Evolutionary conservation across 164 flowering plant species (phyloP).

Genomic region (Magnolia officinalis): DNA sequence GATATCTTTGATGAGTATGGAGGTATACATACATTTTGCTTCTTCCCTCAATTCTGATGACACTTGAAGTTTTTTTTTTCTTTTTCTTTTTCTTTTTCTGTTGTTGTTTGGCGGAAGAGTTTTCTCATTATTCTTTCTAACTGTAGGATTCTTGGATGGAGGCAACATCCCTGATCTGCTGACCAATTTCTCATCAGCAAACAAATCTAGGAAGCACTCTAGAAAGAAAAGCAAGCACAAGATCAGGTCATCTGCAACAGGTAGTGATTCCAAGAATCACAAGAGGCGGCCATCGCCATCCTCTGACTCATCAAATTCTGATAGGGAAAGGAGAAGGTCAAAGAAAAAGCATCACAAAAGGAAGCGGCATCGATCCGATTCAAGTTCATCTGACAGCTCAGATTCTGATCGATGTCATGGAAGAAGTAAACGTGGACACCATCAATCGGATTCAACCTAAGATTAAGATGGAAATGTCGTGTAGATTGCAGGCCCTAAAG

Average conservation of each 20-base stretch:
- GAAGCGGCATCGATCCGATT: constrained; percentile 23
- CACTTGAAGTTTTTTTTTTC: too few species aligned
- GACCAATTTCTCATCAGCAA: constrained; percentile 44
- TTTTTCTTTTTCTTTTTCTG: not conserved
- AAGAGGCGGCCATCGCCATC: constrained; percentile 21
- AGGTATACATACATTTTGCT: constrained; percentile 38
- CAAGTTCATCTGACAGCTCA: constrained; percentile 27
- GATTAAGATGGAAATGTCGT: too few species aligned
- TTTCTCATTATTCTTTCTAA: not conserved
- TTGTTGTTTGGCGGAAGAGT: constrained; percentile 1
- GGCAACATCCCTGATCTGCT: constrained; percentile 64
- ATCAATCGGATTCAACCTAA: not conserved
- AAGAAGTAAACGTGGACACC: constrained; percentile 18
- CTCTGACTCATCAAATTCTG: constrained; percentile 22
- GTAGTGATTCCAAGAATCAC: constrained; percentile 17
- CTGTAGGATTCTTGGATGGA: constrained; percentile 71
- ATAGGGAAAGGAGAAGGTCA: constrained; percentile 26
- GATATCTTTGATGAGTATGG: constrained; percentile 98
- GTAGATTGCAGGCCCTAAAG: too few species aligned
- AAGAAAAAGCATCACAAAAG: constrained; percentile 24
- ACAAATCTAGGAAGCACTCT: constrained; percentile 36
- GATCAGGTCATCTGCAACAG: constrained; percentile 26
- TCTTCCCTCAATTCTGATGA: not conserved
- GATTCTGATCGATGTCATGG: constrained; percentile 18
- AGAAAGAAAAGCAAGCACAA: constrained; percentile 49